These are phyloP conservation scores for Trypanosomatidae sp. DNA, from an alignment of 208 protist genomes.

Conservation along the genomic window DNA sequence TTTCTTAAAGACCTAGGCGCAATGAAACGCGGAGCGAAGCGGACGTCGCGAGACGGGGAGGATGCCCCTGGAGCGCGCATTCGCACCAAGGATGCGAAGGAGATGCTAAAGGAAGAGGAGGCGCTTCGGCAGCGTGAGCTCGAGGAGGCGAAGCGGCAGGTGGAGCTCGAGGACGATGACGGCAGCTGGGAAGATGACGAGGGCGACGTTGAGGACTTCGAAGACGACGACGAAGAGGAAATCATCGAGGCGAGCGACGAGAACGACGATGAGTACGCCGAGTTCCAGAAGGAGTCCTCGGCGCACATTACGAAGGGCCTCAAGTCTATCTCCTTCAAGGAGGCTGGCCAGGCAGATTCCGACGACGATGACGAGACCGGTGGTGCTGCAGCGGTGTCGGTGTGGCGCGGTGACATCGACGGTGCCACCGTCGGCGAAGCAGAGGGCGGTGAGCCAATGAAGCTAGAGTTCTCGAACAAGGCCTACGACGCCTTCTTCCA, in stretches of 20 bases:
- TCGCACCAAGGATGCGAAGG: slow-evolving; percentile 40
- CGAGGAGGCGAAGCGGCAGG: slow-evolving; percentile 9
- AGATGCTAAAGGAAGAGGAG: slow-evolving; percentile 42
- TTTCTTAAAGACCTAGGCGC: neutral
- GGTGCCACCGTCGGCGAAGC: slow-evolving; percentile 23
- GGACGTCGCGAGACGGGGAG: slow-evolving; percentile 37
- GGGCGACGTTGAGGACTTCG: slow-evolving; percentile 22
- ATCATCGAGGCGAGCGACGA: slow-evolving; percentile 59
- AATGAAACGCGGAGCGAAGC: slow-evolving; percentile 46
- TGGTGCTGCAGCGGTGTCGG: slow-evolving; percentile 23
- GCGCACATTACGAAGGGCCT: slow-evolving; percentile 35
- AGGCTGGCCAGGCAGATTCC: slow-evolving; percentile 16
- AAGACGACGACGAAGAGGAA: slow-evolving; percentile 57
- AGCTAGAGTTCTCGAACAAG: slow-evolving; percentile 84
- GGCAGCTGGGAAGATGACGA: slow-evolving; percentile 42
- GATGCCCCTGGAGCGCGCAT: slow-evolving; percentile 21
- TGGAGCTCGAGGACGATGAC: slow-evolving; percentile 32
- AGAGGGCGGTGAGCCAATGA: slow-evolving; percentile 16
- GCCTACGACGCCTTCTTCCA: slow-evolving; percentile 92
- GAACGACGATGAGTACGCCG: slow-evolving; percentile 77
- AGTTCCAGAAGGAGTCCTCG: slow-evolving; percentile 67
- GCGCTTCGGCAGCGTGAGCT: slow-evolving; percentile 27
- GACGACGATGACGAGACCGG: slow-evolving; percentile 37
- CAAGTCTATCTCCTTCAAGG: slow-evolving; percentile 56
- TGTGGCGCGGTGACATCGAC: slow-evolving; percentile 32